Base-by-base conservation (phyloP, 2,329 filamentous ascomycete genomes). In the Microdochium bolleyi region DNA sequence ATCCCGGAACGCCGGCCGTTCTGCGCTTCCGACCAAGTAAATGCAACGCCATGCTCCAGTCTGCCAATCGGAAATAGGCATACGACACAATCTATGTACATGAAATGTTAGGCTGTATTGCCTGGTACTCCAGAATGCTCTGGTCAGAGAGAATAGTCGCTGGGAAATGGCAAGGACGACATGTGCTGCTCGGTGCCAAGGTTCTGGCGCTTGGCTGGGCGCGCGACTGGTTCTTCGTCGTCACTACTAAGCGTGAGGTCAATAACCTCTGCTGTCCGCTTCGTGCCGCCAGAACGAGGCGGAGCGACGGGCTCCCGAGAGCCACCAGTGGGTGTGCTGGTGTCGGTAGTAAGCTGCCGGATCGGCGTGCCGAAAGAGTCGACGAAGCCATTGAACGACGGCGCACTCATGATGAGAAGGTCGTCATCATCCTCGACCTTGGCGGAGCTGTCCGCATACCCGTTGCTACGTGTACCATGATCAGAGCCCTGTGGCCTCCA, bases 341-440 rank as follows among this genome's bases (percentile, higher is more conserved):
- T 54, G 14, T 46, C 41, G 8, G 41, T 46, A 16, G 41, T 19
- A 22, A 46, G 19, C 19, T 46, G 41, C 21, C 41, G 13, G 4
- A 46, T 22, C 21, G 41, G 41, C 19, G 41, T 46, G 3, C 41
- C 41, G 22, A 46, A 46, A 5, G 41, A 46, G 13, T 46, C 80
- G 2, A 63, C 56, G 4, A 83, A 75, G 2, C 71, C 58, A n/a
- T 58, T 54, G 64, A 87, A 85, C 14, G 24, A 30, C 3, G 48
- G 48, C 10, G 48, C 48, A 9, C 14, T 49, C 14, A 27, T n/a
- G 7, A 49, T 30, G 10, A 49, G 13, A 10, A 87, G 85, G 19
- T 78, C 81, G 61, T 86, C 82, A 58, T 77, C 77, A 70, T 85
- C 78, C 64, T 83, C 77, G 69, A 82, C 84, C 37, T 67, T 66